A percentile compares a stretch with the other conserved stretches of the same genome.
Conservation (phyloP, 192 early-diverging fungal species). For the Coemansia erecta region DNA sequence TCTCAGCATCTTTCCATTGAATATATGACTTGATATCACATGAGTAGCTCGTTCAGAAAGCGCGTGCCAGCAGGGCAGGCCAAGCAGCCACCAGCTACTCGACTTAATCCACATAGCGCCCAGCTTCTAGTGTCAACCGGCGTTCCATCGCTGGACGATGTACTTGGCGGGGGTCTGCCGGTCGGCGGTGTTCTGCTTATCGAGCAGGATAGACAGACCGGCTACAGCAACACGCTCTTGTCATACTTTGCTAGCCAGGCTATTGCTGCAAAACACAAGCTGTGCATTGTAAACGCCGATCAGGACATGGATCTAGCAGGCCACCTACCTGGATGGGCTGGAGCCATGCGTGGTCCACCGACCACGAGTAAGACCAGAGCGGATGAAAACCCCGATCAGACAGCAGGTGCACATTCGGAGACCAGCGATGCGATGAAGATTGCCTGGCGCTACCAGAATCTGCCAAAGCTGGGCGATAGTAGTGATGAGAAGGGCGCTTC, state of each 20-base stretch:
- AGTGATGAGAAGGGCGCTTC: conserved; percentile 3
- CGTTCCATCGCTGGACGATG: conserved; percentile 80
- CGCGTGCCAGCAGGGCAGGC: conserved; percentile 57
- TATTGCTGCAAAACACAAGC: conserved; percentile 68
- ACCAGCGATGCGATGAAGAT: conserved; percentile 68
- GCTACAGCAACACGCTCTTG: conserved; percentile 73
- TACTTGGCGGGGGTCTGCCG: conserved; percentile 84
- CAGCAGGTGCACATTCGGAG: conserved; percentile 1
- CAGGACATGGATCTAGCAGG: conserved; percentile 58
- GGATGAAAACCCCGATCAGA: conserved; percentile 15
- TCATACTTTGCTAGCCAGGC: conserved; percentile 89
- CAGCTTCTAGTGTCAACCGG: conserved; percentile 79
- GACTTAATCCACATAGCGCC: conserved; percentile 74
- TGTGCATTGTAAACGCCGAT: conserved; percentile 70
- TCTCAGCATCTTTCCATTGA: background rate
- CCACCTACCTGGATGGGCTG: conserved; percentile 51
- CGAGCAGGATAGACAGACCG: conserved; percentile 75
- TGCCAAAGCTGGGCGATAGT: conserved; percentile 54
- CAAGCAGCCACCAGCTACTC: conserved; percentile 67
- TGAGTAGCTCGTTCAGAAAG: conserved; percentile 54
- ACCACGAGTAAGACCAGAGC: conserved; percentile 16
- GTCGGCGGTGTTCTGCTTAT: conserved; percentile 77
- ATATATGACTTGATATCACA: background rate
- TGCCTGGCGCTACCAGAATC: conserved; percentile 90
- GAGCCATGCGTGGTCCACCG: background rate